These are phyloP conservation scores for Vaccinium corymbosum DNA, from an alignment of 148 eudicot species.

Conservation along the genomic window DNA sequence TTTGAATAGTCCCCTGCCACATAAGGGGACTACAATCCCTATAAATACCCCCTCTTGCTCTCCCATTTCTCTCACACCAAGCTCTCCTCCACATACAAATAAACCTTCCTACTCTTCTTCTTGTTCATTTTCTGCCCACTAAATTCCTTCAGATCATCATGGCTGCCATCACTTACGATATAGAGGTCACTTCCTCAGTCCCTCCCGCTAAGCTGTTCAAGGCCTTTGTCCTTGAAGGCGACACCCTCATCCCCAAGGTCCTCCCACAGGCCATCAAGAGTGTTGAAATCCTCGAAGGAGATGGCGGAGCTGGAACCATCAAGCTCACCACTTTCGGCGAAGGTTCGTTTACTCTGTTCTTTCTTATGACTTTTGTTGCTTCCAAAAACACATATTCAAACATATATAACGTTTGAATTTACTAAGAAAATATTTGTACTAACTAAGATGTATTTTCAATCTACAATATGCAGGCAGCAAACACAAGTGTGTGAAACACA, in stretches of 20 bases:
- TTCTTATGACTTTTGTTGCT: not conserved
- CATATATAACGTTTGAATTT: not conserved
- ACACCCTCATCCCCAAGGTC: slow-evolving; percentile 31
- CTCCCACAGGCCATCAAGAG: slow-evolving; percentile 32
- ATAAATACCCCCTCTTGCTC: not conserved
- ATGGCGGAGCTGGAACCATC: slow-evolving; percentile 22
- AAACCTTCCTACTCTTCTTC: not conserved
- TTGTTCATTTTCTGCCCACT: not conserved
- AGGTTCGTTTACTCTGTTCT: slow-evolving; percentile 16
- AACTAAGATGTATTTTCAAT: not conserved
- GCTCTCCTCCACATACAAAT: not conserved
- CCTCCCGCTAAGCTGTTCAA: slow-evolving; percentile 27
- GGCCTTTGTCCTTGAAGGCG: slow-evolving; percentile 25
- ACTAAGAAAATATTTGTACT: not conserved
- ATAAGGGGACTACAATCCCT: not conserved
- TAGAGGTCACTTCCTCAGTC: slow-evolving; percentile 23
- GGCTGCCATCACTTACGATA: slow-evolving; percentile 25
- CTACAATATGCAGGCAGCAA: not conserved
- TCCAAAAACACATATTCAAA: not conserved
- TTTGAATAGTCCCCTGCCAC: not conserved
- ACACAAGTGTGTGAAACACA: not conserved
- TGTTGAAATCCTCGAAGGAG: slow-evolving; percentile 16
- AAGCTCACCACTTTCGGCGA: slow-evolving; percentile 27
- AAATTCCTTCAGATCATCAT: not conserved
- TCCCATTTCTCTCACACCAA: slow-evolving; percentile 5